Evolutionary conservation across 805 yeast genomes (phyloP).

Genomic region (Myxozyma nipponensis): DNA sequence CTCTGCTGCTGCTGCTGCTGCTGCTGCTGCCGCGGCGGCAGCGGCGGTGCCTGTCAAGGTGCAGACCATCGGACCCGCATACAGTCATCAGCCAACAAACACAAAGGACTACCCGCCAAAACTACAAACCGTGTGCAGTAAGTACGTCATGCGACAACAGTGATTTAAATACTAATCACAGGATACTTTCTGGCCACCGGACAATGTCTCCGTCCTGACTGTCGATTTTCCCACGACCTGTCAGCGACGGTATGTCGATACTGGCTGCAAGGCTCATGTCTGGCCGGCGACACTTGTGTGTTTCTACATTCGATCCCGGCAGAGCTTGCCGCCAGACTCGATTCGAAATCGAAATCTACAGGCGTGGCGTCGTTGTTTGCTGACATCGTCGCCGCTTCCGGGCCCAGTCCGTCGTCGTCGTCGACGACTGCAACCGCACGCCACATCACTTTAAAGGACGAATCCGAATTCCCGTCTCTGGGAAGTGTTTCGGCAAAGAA

Average conservation of each 20-base stretch:
- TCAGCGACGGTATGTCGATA: slow-evolving; percentile 44
- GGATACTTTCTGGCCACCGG: slow-evolving; percentile 44
- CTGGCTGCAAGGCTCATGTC: slow-evolving; percentile 46
- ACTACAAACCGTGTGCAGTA: slow-evolving; percentile 25
- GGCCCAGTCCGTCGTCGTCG: background rate
- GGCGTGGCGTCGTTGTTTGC: slow-evolving; percentile 16
- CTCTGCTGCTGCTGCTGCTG: too few species aligned
- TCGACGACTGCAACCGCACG: too few species aligned
- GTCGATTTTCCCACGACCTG: slow-evolving; percentile 47
- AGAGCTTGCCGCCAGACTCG: slow-evolving; percentile 23
- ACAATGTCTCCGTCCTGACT: slow-evolving; percentile 44
- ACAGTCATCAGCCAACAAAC: slow-evolving; percentile 11
- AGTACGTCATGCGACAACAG: background rate
- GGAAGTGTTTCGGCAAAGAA: background rate
- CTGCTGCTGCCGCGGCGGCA: background rate
- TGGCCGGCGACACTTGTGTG: slow-evolving; percentile 43
- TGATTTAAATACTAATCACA: background rate
- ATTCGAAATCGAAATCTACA: background rate
- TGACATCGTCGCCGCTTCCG: background rate
- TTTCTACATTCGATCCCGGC: slow-evolving; percentile 43
- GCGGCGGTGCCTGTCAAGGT: slow-evolving; percentile 7
- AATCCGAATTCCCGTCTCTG: slow-evolving; percentile 20
- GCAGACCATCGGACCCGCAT: slow-evolving; percentile 25
- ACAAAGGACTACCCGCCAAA: slow-evolving; percentile 14
- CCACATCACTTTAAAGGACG: slow-evolving; percentile 16